Evolutionary conservation across 768 basidiomycete genomes (phyloP), one percentile per base, ranked within the genome.

Genomic region (Sistotremastrum niveocremeum): DNA sequence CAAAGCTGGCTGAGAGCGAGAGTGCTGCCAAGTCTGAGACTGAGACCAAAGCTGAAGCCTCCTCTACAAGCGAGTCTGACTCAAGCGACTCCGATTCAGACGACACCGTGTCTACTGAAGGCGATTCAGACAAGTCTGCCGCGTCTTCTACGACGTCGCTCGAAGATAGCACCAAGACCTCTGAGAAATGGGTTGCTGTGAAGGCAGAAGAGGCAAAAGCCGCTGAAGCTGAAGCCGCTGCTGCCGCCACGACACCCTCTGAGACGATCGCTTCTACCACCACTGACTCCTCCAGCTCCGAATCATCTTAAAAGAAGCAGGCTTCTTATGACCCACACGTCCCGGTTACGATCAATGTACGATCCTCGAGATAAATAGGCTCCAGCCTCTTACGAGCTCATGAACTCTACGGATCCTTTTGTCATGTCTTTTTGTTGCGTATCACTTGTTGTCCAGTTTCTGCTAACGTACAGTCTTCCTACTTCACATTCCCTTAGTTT

Each of bases 181-280:
- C 72, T 58, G 83, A 86, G 56, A 84, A 81, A 58, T 87, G 84
- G 84, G 75, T 86, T 42, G 67, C 81, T 12, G 77, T 87, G 58
- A 81, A 84, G 61, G 70, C 70, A 28, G 65, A 74, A 49, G 50
- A 58, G 28, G 44, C 52, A 35, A n/a, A 42, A 20, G 7, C 34
- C 39, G 38, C 45, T 20, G 37, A 42, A 47, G 41, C 41, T 32
- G 47, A 45, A 30, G 46, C 41, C 33, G 35, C 32, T 30, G 31
- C 46, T 8, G 11, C 33, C 12, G 37, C 37, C 37, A 38, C 37
- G 10, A 38, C 37, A 12, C 37, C 12, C 37, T 38, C 37, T 10
- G 37, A 12, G 37, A 20, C 20, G 20, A 20, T 20, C 20, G 20
- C 20, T 20, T 20, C 20, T 20, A 20, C 20, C 20, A 20, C 20